Evolutionary conservation across 2,329 filamentous ascomycete genomes (phyloP).

Genomic region (Sporothrix variecibatus): DNA sequence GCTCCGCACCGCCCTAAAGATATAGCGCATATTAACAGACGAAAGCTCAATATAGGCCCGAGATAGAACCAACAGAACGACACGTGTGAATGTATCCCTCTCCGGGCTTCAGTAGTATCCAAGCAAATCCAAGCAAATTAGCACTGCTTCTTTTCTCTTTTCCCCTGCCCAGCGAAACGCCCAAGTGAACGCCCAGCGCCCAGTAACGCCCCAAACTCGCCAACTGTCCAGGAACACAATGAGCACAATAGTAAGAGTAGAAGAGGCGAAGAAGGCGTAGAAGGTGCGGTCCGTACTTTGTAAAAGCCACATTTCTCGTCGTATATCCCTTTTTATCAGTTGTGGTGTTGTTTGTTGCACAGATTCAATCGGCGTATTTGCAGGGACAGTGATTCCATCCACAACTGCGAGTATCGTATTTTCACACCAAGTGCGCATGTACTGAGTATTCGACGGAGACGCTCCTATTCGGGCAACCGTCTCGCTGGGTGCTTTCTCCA

Average conservation of each 20-base stretch:
- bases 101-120: no score
- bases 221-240: background rate
- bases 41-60: background rate
- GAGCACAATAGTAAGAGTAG: background rate
- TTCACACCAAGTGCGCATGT: background rate
- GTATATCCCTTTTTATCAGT: background rate
- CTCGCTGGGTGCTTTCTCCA: background rate
- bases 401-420: no score
- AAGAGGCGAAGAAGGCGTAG: background rate
- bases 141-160: background rate
- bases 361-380: background rate
- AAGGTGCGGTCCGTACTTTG: background rate
- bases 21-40: background rate
- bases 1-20: background rate
- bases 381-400: background rate
- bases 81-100: slow-evolving; percentile 2
- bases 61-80: background rate
- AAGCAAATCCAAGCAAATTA: background rate
- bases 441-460: background rate
- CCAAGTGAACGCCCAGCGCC: background rate
- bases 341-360: background rate
- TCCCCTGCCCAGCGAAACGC: background rate
- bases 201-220: background rate
- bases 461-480: background rate
- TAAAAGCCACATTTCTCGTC: background rate